These are phyloP conservation scores for Poa pratensis DNA, from an alignment of 176 grass and related monocot species.

Conservation along the genomic window DNA sequence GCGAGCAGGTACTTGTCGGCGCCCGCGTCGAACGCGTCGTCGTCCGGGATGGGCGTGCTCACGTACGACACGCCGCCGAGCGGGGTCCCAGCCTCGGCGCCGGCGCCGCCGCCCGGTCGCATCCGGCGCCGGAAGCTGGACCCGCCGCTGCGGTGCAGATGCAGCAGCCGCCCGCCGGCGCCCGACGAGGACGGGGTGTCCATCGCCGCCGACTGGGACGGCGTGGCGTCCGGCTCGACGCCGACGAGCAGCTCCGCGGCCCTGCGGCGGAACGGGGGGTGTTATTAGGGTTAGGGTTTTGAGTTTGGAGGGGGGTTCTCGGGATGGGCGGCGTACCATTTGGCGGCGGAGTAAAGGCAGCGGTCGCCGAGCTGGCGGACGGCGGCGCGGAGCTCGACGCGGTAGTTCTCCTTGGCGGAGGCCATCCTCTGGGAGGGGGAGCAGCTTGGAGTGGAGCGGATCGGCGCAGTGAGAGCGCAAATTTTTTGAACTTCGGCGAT, in stretches of 20 bases:
- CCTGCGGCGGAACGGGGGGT: slow-evolving; percentile 45
- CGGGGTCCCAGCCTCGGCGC: slow-evolving; percentile 60
- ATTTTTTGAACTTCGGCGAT: slow-evolving; percentile 31
- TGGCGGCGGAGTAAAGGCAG: slow-evolving; percentile 86
- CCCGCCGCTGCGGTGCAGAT: slow-evolving; percentile 64
- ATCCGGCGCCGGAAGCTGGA: slow-evolving; percentile 78
- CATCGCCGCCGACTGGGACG: slow-evolving; percentile 26
- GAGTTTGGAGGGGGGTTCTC: background rate
- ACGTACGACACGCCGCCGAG: slow-evolving; percentile 86
- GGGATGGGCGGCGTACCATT: slow-evolving; percentile 64
- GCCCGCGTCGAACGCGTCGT: slow-evolving; percentile 66
- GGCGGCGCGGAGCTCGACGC: slow-evolving; percentile 84
- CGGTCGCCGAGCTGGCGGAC: slow-evolving; percentile 81
- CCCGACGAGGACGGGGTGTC: slow-evolving; percentile 58
- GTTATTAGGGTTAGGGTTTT: slow-evolving; percentile 47
- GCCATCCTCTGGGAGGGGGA: slow-evolving; percentile 43
- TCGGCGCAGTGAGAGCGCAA: slow-evolving; percentile 33
- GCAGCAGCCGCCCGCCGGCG: slow-evolving; percentile 50
- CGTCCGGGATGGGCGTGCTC: slow-evolving; percentile 83
- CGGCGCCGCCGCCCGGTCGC: slow-evolving; percentile 42
- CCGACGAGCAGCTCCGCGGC: slow-evolving; percentile 84
- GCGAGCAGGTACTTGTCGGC: slow-evolving; percentile 90
- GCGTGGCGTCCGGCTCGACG: slow-evolving; percentile 64
- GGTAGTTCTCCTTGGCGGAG: slow-evolving; percentile 71
- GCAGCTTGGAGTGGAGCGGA: slow-evolving; percentile 37